Evolutionary conservation across 2,329 filamentous ascomycete species (phyloP).

Genomic region (Phialophora tarda): DNA sequence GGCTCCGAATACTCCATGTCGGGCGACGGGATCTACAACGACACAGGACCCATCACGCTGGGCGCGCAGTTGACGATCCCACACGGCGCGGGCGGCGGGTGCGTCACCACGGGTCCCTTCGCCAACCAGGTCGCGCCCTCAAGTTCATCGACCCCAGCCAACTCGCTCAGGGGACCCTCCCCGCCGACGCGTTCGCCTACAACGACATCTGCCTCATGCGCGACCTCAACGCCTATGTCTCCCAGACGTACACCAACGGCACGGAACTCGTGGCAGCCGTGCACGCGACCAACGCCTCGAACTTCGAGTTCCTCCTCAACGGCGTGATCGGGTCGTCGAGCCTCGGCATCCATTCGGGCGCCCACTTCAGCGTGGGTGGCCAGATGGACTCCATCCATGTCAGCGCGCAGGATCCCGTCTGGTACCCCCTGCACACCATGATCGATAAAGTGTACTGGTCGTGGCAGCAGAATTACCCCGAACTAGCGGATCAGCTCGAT

Average conservation of each 20-base stretch:
- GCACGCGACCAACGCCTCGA: slow-evolving; percentile 35
- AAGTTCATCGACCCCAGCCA: slow-evolving; percentile 36
- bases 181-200: slow-evolving; percentile 35
- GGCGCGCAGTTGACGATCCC: slow-evolving; percentile 36
- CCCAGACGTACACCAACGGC: slow-evolving; percentile 37
- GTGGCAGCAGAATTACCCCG: slow-evolving; percentile 39
- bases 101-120: slow-evolving; percentile 41
- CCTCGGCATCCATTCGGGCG: slow-evolving; percentile 39
- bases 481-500: slow-evolving; percentile 31
- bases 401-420: slow-evolving; percentile 39
- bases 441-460: slow-evolving; percentile 39
- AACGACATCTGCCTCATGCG: slow-evolving; percentile 39
- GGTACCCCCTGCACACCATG: slow-evolving; percentile 40
- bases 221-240: slow-evolving; percentile 39
- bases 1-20: slow-evolving; percentile 47
- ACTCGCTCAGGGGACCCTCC: slow-evolving; percentile 33
- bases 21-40: slow-evolving; percentile 41
- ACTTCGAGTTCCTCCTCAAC: slow-evolving; percentile 38
- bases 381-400: slow-evolving; percentile 40
- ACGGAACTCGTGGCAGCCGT: slow-evolving; percentile 32
- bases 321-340: slow-evolving; percentile 37
- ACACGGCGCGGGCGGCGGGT: slow-evolving; percentile 40
- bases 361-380: slow-evolving; percentile 39
- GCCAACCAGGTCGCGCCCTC: slow-evolving; percentile 36
- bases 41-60: slow-evolving; percentile 35